Conservation (phyloP, 2,329 filamentous ascomycete genomes). For the Pseudogymnoascus sp. region DNA sequence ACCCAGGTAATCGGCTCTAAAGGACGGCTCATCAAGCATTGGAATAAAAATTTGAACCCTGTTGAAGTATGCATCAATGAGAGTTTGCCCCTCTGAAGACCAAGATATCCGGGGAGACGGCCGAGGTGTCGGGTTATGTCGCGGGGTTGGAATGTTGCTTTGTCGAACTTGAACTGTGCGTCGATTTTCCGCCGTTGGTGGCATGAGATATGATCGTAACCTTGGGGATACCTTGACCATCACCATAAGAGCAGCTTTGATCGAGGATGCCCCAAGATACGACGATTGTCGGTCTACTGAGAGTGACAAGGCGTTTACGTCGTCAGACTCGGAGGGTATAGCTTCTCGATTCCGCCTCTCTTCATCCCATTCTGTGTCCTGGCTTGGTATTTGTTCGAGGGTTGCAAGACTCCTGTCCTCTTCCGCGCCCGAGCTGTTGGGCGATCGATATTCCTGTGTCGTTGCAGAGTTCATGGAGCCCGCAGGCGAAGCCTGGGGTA, state of each 20-base stretch:
- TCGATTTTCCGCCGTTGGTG: constrained; percentile 19
- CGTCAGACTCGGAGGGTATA: constrained; percentile 59
- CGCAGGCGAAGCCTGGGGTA: constrained; percentile 43
- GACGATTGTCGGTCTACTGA: constrained; percentile 52
- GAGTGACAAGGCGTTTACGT: constrained; percentile 61
- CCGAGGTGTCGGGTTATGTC: constrained; percentile 33
- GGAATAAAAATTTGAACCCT: constrained; percentile 65
- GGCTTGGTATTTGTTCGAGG: constrained; percentile 63
- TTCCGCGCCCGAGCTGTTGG: constrained; percentile 44
- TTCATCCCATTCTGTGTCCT: constrained; percentile 62
- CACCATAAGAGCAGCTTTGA: constrained; percentile 66
- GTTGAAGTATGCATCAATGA: constrained; percentile 71
- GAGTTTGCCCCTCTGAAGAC: constrained; percentile 58
- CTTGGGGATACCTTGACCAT: constrained; percentile 50
- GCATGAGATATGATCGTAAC: constrained; percentile 39
- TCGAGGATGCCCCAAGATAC: constrained; percentile 67
- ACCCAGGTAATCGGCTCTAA: constrained; percentile 57
- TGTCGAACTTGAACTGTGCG: constrained; percentile 16
- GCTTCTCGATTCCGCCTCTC: constrained; percentile 47
- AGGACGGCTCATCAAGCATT: constrained; percentile 64
- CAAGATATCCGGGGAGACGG: constrained; percentile 39
- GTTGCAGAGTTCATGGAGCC: constrained; percentile 46
- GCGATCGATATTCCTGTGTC: constrained; percentile 42
- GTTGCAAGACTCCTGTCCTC: constrained; percentile 37
- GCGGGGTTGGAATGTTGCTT: constrained; percentile 25